Evolutionary conservation across 2,329 filamentous ascomycete species (phyloP), one percentile per base, ranked within the genome.

Genomic region (Magnaporthales sp.): DNA sequence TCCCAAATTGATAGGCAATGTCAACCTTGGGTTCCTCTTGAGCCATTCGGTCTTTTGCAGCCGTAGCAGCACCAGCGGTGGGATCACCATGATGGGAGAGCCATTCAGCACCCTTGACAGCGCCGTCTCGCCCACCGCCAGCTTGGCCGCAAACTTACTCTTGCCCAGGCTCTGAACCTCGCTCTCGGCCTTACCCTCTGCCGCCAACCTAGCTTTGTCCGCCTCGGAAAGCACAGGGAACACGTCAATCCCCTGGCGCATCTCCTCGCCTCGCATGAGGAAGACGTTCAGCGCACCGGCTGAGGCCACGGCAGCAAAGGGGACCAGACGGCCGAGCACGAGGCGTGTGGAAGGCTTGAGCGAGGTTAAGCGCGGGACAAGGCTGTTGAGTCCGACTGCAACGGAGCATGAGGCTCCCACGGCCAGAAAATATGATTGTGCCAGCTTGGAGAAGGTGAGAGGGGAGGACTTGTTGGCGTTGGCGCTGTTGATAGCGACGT

Each of bases 391-490:
- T 51, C 95, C 93, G 0, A 98, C 84, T 4, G 95, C 95, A 10
- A 99, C 95, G 70, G 91, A 91, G 80, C 95, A 99, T 15, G 92
- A 97, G 32, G 95, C 94, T 67, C 91, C 89, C 24, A 99, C 95
- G 66, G 95, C 95, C 68, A 97, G 84, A 75, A 91, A 86, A 82
- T 98, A 99, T 65, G 93, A 97, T 78, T 97, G 89, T 69, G 89
- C 86, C 69, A 99, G 89, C 71, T 92, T 91, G 26, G 87, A 86
- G 68, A 87, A 90, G 24, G 91, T 91, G 69, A 98, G 85, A 1
- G 94, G 92, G 3, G 92, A 93, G 54, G 93, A 97, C 79, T 99
- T 99, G 85, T 99, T 99, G 70, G 94, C 92, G 77, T 99, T 99
- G 75, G 94, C 91, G 76, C 88, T 93, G 84, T 99, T 99, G 84